Percentiles rank a stretch among this genome's conserved stretches.
Conservation (phyloP, 768 basidiomycete species). For the Boletus barrowsii region DNA sequence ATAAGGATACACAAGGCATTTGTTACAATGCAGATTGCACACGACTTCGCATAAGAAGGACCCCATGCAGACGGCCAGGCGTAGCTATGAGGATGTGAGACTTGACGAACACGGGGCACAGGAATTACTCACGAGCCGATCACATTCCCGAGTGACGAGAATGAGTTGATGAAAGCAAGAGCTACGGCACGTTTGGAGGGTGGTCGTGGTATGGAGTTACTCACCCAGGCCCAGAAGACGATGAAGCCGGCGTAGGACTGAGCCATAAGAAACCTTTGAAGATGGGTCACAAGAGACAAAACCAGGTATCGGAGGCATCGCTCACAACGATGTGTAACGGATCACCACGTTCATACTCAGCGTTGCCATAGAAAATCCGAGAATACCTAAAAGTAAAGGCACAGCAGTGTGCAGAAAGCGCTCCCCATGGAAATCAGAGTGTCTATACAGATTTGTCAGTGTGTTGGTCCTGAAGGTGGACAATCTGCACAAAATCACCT, state of each 20-base stretch:
- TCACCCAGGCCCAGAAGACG: conserved; percentile 54
- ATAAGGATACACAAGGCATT: conserved; percentile 49
- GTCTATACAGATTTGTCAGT: conserved; percentile 34
- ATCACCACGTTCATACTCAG: conserved; percentile 58
- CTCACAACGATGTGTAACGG: conserved; percentile 66
- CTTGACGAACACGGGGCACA: not conserved
- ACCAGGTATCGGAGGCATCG: not conserved
- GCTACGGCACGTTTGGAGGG: conserved; percentile 88
- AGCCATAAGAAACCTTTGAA: conserved; percentile 68
- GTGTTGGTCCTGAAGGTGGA: not conserved
- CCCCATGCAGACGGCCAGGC: conserved; percentile 70
- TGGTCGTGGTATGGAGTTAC: conserved; percentile 66
- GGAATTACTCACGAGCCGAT: conserved; percentile 63
- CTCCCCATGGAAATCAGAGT: conserved; percentile 69
- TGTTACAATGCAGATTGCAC: conserved; percentile 66
- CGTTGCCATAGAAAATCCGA: conserved; percentile 67
- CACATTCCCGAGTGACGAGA: conserved; percentile 82
- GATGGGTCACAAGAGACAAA: not conserved
- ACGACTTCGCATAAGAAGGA: conserved; percentile 66
- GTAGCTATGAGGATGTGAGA: conserved; percentile 40
- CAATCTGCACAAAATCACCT: conserved; percentile 34
- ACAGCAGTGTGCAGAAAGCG: conserved; percentile 64
- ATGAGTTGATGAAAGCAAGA: conserved; percentile 77
- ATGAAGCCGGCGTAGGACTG: conserved; percentile 73
- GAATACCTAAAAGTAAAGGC: conserved; percentile 55